phyloP scores from a whole-genome alignment of 805 yeast species.

The Cyberlindnera nakhonratchasimensis region DNA sequence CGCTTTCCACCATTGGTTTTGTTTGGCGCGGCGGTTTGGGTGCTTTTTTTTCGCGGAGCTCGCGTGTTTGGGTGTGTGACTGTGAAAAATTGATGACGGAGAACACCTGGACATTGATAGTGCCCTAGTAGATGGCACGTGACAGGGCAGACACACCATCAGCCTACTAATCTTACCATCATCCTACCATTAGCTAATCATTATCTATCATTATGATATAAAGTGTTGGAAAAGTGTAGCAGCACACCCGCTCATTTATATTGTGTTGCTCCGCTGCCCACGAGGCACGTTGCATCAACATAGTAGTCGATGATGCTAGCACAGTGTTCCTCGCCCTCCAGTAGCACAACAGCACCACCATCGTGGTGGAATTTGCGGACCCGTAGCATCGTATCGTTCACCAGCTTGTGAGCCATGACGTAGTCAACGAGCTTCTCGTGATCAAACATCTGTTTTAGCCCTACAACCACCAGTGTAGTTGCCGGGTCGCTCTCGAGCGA shows the following conservation, averaged over 20 bases:
- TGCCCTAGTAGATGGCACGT: neutral
- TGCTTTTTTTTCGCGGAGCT: too few relatives aligned
- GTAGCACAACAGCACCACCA: slow-evolving; percentile 3
- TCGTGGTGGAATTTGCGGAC: neutral
- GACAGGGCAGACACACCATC: neutral
- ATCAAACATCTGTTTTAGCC: slow-evolving; percentile 5
- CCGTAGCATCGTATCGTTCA: slow-evolving; percentile 9
- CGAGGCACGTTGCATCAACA: slow-evolving; percentile 5
- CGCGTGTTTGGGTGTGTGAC: too few relatives aligned
- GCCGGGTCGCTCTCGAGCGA: neutral
- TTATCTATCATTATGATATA: too few relatives aligned
- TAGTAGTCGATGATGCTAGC: slow-evolving; percentile 10
- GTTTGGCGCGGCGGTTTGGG: slow-evolving; percentile 1
- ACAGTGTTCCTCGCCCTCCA: slow-evolving; percentile 4
- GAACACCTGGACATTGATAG: neutral
- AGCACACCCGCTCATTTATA: too few relatives aligned
- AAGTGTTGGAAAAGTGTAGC: too few relatives aligned
- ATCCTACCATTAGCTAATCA: neutral
- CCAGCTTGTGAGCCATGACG: slow-evolving; percentile 1
- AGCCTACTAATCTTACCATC: neutral
- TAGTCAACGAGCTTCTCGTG: slow-evolving; percentile 2
- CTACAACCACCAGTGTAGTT: slow-evolving; percentile 4
- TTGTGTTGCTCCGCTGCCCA: neutral
- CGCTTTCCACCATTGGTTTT: too few relatives aligned
- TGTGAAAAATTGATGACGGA: too few relatives aligned